phyloP scores from a whole-genome alignment of 2,329 filamentous ascomycete genomes.

The Colletotrichum camelliae region DNA sequence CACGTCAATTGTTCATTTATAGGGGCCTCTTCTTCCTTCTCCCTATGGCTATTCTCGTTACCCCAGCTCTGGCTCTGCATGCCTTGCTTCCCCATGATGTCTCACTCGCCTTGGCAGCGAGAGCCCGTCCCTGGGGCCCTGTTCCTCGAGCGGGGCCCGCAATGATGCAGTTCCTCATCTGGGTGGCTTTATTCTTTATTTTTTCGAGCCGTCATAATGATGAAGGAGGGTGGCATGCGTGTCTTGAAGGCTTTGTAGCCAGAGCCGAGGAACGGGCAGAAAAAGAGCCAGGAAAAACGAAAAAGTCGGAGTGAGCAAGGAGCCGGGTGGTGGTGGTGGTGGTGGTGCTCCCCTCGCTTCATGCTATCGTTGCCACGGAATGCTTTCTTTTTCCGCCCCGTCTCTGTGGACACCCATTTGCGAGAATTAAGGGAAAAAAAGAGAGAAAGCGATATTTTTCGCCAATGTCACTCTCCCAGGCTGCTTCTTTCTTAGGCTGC shows the following conservation, averaged over 20 bases:
- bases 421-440: background rate
- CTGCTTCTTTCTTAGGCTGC: background rate
- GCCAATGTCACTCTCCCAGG: background rate
- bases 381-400: conserved; percentile 1
- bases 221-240: background rate
- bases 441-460: background rate
- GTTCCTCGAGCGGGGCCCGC: background rate
- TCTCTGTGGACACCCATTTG: conserved; percentile 1
- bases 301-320: background rate
- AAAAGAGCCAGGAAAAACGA: background rate
- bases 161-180: background rate
- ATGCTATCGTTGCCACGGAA: conserved; percentile 9
- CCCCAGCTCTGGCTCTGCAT: conserved; percentile 18
- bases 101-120: background rate
- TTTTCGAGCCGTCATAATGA: background rate
- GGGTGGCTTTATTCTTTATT: background rate
- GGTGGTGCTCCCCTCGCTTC: conserved; percentile 1
- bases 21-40: conserved; percentile 3
- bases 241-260: background rate
- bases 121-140: background rate
- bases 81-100: background rate
- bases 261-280: background rate
- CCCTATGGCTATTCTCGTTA: conserved; percentile 6
- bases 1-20: conserved; percentile 10
- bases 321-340: background rate